Evolutionary conservation across 352 stramenopile genomes (phyloP).

Genomic region (Globisporangium alternatum): DNA sequence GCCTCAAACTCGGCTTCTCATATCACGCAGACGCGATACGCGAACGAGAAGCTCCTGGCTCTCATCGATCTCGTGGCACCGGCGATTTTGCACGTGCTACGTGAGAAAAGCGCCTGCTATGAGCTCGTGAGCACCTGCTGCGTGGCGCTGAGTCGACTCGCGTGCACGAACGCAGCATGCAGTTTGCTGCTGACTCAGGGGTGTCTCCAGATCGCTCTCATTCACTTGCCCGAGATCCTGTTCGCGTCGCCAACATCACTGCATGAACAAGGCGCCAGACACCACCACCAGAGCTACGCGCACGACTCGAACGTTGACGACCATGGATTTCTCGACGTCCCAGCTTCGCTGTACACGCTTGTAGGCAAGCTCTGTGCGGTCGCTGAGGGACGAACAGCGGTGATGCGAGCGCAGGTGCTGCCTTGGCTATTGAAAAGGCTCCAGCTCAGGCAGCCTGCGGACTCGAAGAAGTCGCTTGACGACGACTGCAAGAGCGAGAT

Average conservation of each 20-base stretch:
- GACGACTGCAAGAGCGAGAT: slow-evolving; percentile 68
- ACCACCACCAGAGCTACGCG: slow-evolving; percentile 14
- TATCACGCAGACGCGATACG: slow-evolving; percentile 37
- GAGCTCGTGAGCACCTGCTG: slow-evolving; percentile 55
- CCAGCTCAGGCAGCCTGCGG: slow-evolving; percentile 33
- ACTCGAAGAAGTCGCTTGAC: slow-evolving; percentile 20
- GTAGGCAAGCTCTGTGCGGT: slow-evolving; percentile 63
- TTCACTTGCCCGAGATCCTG: slow-evolving; percentile 55
- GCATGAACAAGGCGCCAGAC: not conserved
- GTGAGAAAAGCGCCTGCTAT: slow-evolving; percentile 33
- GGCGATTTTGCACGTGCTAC: slow-evolving; percentile 53
- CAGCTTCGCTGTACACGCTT: slow-evolving; percentile 60
- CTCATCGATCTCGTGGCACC: slow-evolving; percentile 51
- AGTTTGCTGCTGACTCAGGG: slow-evolving; percentile 49
- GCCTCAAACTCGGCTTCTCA: not conserved
- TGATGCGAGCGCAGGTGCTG: slow-evolving; percentile 63
- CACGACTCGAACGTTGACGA: slow-evolving; percentile 38
- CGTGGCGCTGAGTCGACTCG: slow-evolving; percentile 52
- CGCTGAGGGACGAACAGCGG: slow-evolving; percentile 42
- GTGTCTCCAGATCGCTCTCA: slow-evolving; percentile 47
- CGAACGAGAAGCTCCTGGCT: slow-evolving; percentile 38
- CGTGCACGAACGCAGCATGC: slow-evolving; percentile 48
- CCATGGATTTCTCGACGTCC: slow-evolving; percentile 46
- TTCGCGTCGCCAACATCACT: slow-evolving; percentile 17
- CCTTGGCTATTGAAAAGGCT: slow-evolving; percentile 71